Evolutionary conservation across 2,329 filamentous ascomycete genomes (phyloP).

Genomic region (Phyllosticta capitalensis): DNA sequence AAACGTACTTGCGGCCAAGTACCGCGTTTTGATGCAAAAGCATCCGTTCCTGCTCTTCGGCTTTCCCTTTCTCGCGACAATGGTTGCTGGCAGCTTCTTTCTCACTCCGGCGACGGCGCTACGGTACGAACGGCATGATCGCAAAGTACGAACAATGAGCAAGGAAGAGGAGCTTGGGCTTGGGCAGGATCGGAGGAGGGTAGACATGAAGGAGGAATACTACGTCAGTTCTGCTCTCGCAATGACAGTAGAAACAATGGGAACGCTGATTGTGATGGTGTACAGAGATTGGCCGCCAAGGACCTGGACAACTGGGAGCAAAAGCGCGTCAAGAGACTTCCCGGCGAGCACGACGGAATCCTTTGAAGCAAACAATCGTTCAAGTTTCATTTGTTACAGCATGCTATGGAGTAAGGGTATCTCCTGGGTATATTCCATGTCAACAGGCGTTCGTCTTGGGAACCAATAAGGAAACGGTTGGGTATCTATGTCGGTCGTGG

Average conservation of each 20-base stretch:
- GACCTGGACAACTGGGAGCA: constrained; percentile 96
- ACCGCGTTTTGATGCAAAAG: constrained; percentile 63
- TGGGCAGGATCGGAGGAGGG: constrained; percentile 58
- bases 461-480: neutral
- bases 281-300: constrained; percentile 69
- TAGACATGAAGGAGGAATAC: constrained; percentile 78
- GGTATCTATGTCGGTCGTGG: constrained; percentile 2
- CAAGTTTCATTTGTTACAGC: neutral
- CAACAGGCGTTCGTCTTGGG: constrained; percentile 1
- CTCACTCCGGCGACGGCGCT: constrained; percentile 89
- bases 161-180: constrained; percentile 81
- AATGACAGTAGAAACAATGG: neutral
- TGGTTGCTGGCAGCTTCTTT: constrained; percentile 87
- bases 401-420: neutral
- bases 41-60: constrained; percentile 91
- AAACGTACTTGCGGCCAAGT: constrained; percentile 62
- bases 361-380: constrained; percentile 29
- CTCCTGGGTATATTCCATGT: neutral
- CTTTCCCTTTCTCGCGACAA: constrained; percentile 80
- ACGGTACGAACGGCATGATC: constrained; percentile 86
- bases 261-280: constrained; percentile 13
- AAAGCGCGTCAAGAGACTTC: constrained; percentile 80
- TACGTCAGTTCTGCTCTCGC: constrained; percentile 52
- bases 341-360: constrained; percentile 82
- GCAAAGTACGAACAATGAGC: constrained; percentile 75